Evolutionary conservation across 2,329 filamentous ascomycete species (phyloP), one percentile per base, ranked within the genome.

Genomic region (Fusarium longipes): DNA sequence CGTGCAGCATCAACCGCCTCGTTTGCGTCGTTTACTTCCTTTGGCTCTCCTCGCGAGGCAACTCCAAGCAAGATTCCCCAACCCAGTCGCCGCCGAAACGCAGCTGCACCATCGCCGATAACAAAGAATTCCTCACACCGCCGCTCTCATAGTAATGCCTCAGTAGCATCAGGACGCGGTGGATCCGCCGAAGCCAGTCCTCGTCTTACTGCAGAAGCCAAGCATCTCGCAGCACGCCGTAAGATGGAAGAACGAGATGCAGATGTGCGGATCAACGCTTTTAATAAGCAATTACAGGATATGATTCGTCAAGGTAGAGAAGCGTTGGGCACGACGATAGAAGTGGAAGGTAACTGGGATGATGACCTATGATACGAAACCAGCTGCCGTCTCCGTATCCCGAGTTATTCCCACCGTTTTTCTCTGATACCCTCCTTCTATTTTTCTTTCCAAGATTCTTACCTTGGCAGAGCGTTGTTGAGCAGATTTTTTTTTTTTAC

Each of bases 251-350:
- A 97, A 72, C 84, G 89, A 43, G 90, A 94, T 70, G 87, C 92
- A 9, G 93, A 98, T 70, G 87, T 89, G 40, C 89, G 91, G 51
- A 91, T 98, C 70, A 89, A 88, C 47, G 87, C 90, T 25, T 89
- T 98, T 78, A 96, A 96, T 75, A 84, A 87, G 45, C 88, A 91
- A 71, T 81, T 98, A 45, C 87, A 91, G 74, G 91, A 90, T 32
- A 93, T 99, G 91, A 96, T 99, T 54, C 85, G 89, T 3, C 91
- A 98, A 78, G 96, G 94, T 1, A 91, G 91, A 71, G 91, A 96
- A 77, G 96, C 96, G 3, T 80, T 99, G 18, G 94, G 90, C 3
- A 91, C 91, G 20, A 91, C 82, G 38, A 82, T 92, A 48, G 89
- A 92, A 74, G 84, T 93, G 35, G 80, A 76, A 18, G 74, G 70